Evolutionary conservation across 768 basidiomycete species (phyloP), one percentile per base, ranked within the genome.

Genomic region (Boletus huronensis): DNA sequence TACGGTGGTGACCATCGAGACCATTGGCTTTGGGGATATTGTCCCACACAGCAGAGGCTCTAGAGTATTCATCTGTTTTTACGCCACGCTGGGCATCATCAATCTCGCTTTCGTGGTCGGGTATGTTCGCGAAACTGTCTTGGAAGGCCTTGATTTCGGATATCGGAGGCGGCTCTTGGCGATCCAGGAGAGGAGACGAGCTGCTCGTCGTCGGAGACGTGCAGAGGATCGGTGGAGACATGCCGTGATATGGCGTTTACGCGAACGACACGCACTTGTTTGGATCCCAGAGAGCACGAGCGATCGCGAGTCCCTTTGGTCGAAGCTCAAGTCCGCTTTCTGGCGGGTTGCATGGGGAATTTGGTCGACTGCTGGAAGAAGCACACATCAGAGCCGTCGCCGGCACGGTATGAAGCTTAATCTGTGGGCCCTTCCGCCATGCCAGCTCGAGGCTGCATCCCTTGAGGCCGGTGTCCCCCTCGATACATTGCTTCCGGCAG

Each of bases 21-120:
- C 83, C 7, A 77, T 85, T 14, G 82, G 80, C 69, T 90, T 90
- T 63, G 90, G 90, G n/a, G 90, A 92, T 63, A 84, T 90, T 50
- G 66, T 72, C 10, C 88, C 88, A 3, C 49, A 41, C 3, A 72
- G 75, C 2, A 71, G 80, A 3, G 77, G 76, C 1, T 73, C 81
- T 4, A 82, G 82, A n/a, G 58, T 85, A 13, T 86, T 87, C 59
- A 74, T 79, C 0, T 82, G 82, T 64, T 58, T 81, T 53, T 88
- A 86, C 57, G 74, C 82, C 36, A 70, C 74, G 0, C 68, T 84
- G 32, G 87, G 87, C 11, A 79, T 92, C 47, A 31, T 90, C 55
- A 85, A 79, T 58, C 68, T 88, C 28, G 84, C 79, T 13, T 72
- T 90, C 13, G 80, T 83, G 13, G 83, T 90, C 29, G 75, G 78